phyloP scores from a whole-genome alignment of 805 yeast genomes.

The Kluyveromyces lactis region DNA sequence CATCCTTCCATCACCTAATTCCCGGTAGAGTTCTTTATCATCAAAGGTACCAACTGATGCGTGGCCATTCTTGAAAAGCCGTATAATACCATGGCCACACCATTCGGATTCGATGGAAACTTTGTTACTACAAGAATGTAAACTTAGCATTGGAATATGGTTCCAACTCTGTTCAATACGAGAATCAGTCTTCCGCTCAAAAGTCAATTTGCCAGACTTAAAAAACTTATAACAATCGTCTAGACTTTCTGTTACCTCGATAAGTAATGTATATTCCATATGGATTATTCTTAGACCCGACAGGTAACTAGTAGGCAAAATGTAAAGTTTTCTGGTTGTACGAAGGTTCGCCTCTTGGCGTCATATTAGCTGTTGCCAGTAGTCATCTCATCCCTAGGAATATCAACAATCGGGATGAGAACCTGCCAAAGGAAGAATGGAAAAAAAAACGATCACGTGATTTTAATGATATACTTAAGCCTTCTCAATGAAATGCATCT shows the following conservation, averaged over 20 bases:
- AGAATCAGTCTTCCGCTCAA: not conserved
- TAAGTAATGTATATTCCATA: constrained; percentile 3
- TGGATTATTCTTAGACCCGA: not conserved
- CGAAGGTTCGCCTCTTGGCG: too few species aligned
- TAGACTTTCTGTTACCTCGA: not conserved
- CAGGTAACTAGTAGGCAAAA: not conserved
- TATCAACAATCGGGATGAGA: too few species aligned
- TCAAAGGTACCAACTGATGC: not conserved
- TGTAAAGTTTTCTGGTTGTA: too few species aligned
- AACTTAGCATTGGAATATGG: constrained; percentile 8
- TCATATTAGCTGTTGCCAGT: too few species aligned
- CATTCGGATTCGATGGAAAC: constrained; percentile 39
- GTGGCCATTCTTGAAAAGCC: constrained; percentile 47
- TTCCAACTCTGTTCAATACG: constrained; percentile 7
- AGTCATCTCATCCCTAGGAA: too few species aligned
- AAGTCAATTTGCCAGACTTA: not conserved
- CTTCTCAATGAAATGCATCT: too few species aligned
- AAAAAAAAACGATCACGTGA: not conserved
- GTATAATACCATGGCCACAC: constrained; percentile 67
- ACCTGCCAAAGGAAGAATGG: not conserved
- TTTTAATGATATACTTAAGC: too few species aligned
- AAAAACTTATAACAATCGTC: constrained; percentile 1
- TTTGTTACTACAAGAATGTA: not conserved
- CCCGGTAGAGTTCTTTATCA: constrained; percentile 17
- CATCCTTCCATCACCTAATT: constrained; percentile 52